Percentiles rank a stretch among this genome's conserved stretches.
Conservation (phyloP, 345 rosid species). For the Salix caprea region DNA sequence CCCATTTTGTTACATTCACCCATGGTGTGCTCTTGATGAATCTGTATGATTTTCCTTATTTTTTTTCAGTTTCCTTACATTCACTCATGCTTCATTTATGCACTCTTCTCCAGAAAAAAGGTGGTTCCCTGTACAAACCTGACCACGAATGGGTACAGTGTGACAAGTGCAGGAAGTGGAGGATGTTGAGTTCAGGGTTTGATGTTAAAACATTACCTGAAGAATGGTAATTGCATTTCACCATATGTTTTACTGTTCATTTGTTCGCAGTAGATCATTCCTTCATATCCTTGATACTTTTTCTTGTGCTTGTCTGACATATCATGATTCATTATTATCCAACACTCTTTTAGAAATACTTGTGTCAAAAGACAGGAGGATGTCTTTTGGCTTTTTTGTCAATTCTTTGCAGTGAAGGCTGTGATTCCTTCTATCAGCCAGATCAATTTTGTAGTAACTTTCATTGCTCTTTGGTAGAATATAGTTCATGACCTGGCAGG, state of each 20-base stretch:
- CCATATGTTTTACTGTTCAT: neutral
- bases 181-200: conserved; percentile 24
- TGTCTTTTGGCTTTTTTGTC: too few relatives aligned
- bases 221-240: conserved; percentile 19
- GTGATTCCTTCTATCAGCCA: too few relatives aligned
- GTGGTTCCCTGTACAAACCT: conserved; percentile 17
- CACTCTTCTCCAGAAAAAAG: conserved; percentile 6
- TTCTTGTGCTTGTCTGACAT: neutral
- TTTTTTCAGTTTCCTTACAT: neutral
- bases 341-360: too few relatives aligned
- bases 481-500: too few relatives aligned
- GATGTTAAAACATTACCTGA: conserved; percentile 23
- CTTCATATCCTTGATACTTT: neutral
- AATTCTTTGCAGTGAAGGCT: too few relatives aligned
- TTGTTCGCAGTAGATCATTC: neutral
- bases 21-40: too few relatives aligned
- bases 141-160: conserved; percentile 41
- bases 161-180: conserved; percentile 38
- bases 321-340: neutral
- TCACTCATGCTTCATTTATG: neutral
- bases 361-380: too few relatives aligned
- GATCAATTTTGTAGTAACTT: too few relatives aligned
- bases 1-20: too few relatives aligned
- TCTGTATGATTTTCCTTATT: too few relatives aligned
- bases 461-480: too few relatives aligned